A percentile compares a stretch with the other conserved stretches of the same genome.
phyloP scores from a whole-genome alignment of 225 moss, liverwort and hornwort genomes.

The Marchantia polymorpha region DNA sequence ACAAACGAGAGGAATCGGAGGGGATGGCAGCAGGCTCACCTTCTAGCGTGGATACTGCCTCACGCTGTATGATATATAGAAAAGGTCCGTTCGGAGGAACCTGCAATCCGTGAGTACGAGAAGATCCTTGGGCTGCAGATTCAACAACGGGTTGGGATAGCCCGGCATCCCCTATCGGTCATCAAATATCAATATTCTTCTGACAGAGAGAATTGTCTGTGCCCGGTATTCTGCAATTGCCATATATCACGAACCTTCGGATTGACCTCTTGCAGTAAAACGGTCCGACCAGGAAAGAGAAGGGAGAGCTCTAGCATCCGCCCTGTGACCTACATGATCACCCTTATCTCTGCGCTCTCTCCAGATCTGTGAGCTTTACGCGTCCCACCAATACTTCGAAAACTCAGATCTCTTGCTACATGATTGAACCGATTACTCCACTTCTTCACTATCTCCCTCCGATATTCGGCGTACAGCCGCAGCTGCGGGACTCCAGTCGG shows the following conservation, averaged over 20 bases:
- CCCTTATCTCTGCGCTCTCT: not conserved
- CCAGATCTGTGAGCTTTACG: not conserved
- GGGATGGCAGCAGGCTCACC: not conserved
- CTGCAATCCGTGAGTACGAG: conserved; percentile 7
- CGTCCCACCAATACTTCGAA: not conserved
- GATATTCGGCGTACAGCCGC: no score
- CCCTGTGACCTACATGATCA: not conserved
- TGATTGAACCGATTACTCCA: no score
- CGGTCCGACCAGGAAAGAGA: not conserved
- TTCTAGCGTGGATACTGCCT: not conserved
- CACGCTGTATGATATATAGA: not conserved
- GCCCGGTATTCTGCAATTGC: conserved; percentile 1
- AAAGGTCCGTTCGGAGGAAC: not conserved
- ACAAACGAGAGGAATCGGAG: not conserved
- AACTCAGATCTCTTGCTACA: not conserved
- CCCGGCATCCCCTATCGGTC: not conserved
- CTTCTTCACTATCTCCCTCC: no score
- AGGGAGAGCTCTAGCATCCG: not conserved
- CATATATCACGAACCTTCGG: not conserved
- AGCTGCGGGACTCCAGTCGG: no score
- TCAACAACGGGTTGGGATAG: not conserved
- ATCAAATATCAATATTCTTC: conserved; percentile 14
- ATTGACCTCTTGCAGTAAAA: not conserved
- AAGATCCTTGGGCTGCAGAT: conserved; percentile 18
- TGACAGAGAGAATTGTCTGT: not conserved